phyloP scores from a whole-genome alignment of 352 stramenopile genomes.

The Phytopythium litorale region DNA sequence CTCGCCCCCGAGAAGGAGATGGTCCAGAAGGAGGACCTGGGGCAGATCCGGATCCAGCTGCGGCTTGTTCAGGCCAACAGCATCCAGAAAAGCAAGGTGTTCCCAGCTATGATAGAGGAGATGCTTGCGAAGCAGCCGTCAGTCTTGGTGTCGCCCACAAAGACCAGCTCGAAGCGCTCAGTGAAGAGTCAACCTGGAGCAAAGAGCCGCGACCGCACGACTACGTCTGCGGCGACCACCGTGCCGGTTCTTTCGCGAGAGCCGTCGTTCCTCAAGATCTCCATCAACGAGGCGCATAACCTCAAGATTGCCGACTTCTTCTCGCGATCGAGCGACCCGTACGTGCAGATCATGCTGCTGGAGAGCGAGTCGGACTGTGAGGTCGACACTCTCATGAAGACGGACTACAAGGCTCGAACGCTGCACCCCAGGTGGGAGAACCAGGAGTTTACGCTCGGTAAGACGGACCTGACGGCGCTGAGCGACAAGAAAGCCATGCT shows the following conservation, averaged over 20 bases:
- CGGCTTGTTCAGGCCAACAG: constrained; percentile 26
- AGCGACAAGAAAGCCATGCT: constrained; percentile 58
- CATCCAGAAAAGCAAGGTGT: constrained; percentile 34
- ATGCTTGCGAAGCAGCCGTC: constrained; percentile 10
- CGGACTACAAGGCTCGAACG: constrained; percentile 59
- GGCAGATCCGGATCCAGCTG: constrained; percentile 54
- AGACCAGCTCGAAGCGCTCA: constrained; percentile 7
- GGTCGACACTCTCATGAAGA: constrained; percentile 54
- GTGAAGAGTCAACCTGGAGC: constrained; percentile 9
- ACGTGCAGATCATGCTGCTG: constrained; percentile 54
- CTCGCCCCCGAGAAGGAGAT: constrained; percentile 65
- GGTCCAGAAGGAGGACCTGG: constrained; percentile 55
- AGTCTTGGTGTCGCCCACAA: background rate
- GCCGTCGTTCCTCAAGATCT: constrained; percentile 54
- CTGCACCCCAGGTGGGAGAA: constrained; percentile 70
- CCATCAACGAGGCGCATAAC: constrained; percentile 53
- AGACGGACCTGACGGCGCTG: constrained; percentile 39
- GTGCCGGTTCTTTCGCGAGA: constrained; percentile 21
- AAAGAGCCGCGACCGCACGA: background rate
- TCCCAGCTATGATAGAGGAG: constrained; percentile 16
- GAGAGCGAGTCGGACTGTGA: constrained; percentile 42
- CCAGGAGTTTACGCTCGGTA: constrained; percentile 62
- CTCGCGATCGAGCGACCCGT: constrained; percentile 46
- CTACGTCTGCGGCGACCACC: background rate
- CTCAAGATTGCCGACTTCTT: constrained; percentile 39